A percentile compares a stretch with the other conserved stretches of the same genome.
These are phyloP conservation scores for Brasenia schreberi DNA, from an alignment of 164 flowering plant species.

Conservation along the genomic window DNA sequence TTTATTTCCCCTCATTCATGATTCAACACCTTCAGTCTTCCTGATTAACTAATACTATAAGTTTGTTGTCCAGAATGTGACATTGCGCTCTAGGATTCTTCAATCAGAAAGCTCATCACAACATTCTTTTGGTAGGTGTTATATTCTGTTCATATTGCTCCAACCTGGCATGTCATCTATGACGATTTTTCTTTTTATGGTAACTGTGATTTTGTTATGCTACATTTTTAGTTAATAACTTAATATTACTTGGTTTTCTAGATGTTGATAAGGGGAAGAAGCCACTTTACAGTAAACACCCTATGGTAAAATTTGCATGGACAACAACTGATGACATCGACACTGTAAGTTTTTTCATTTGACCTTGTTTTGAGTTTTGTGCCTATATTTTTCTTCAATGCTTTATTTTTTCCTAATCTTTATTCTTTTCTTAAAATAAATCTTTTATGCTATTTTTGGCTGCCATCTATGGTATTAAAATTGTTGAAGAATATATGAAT, in stretches of 20 bases:
- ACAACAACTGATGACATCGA: constrained; percentile 74
- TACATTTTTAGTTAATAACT: neutral
- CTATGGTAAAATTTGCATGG: constrained; percentile 89
- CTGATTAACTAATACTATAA: neutral
- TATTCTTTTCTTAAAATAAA: neutral
- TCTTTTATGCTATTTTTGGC: too few species aligned
- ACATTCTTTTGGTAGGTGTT: constrained; percentile 39
- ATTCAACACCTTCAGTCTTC: neutral
- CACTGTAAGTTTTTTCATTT: constrained; percentile 35
- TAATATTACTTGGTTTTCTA: constrained; percentile 16
- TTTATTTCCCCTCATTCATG: neutral
- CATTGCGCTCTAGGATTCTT: constrained; percentile 47
- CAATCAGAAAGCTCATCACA: constrained; percentile 39
- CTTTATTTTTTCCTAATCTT: constrained; percentile 1
- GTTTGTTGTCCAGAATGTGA: constrained; percentile 41
- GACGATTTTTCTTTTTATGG: too few species aligned
- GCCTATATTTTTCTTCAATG: neutral
- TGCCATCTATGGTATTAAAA: too few species aligned
- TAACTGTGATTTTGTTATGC: neutral
- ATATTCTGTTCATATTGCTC: too few species aligned
- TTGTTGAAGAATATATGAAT: too few species aligned
- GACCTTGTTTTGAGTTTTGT: neutral
- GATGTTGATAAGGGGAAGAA: constrained; percentile 61
- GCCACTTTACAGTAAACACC: constrained; percentile 88
- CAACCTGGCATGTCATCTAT: too few species aligned